These are phyloP conservation scores for Sequoiadendron giganteum DNA, from an alignment of 75 land plant genomes.

Conservation along the genomic window DNA sequence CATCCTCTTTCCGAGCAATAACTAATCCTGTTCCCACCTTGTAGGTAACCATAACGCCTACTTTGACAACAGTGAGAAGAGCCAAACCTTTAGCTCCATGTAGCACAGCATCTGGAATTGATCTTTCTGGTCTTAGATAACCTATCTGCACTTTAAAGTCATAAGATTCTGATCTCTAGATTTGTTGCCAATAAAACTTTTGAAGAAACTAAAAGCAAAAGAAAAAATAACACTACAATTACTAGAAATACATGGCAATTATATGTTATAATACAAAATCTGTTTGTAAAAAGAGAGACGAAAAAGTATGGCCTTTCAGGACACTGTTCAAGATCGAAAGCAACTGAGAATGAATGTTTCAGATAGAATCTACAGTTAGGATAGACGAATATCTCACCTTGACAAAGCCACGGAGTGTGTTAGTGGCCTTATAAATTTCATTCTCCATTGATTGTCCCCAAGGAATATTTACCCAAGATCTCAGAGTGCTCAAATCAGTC, in stretches of 20 bases:
- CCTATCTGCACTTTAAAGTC: conserved; percentile 52
- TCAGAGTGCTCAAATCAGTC: conserved; percentile 85
- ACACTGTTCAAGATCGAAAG: neutral
- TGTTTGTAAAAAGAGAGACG: neutral
- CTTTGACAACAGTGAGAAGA: conserved; percentile 82
- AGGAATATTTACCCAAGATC: conserved; percentile 95
- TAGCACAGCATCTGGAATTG: conserved; percentile 85
- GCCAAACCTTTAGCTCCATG: conserved; percentile 92
- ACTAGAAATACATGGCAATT: neutral
- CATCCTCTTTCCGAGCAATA: conserved; percentile 81
- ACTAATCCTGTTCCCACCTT: conserved; percentile 97
- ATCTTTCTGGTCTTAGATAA: conserved; percentile 59
- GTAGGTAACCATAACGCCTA: conserved; percentile 91
- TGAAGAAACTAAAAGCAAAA: neutral
- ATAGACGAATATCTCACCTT: conserved; percentile 43
- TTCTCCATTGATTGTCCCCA: conserved; percentile 91
- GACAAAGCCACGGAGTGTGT: conserved; percentile 65
- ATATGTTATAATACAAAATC: neutral
- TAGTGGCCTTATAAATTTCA: conserved; percentile 97
- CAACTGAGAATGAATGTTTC: neutral
- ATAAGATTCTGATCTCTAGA: neutral
- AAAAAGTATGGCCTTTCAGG: neutral
- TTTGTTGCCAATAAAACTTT: neutral
- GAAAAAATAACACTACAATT: neutral
- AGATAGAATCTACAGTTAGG: neutral